Base-by-base conservation (phyloP, 805 yeast species). In the Millerago galiae region DNA sequence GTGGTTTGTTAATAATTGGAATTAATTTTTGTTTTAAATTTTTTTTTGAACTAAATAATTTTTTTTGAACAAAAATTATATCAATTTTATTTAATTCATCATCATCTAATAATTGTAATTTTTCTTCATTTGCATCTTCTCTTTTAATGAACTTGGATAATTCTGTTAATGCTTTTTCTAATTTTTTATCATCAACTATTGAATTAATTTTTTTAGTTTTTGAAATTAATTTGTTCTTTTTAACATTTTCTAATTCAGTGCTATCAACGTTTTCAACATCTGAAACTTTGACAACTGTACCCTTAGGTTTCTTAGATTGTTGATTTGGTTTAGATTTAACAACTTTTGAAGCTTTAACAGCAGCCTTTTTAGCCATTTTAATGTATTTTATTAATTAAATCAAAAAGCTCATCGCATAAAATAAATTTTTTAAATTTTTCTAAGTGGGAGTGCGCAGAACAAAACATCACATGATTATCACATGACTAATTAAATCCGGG, bases 11-110 rank as follows among this genome's bases (percentile, higher is more conserved):
- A 60, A 71, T 61, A 58, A 70, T 46, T 46, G 65, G 55, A 37
- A 68, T 55, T 30, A 67, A 50, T 38, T 54, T 54, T 42, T 57
- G 61, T 47, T 68, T 68, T 49, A 67, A 62, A 63, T 55, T 63
- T 44, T 62, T 70, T 60, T 81, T 78, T 33, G 75, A 68, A 8
- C 83, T 65, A 60, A 79, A 77, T 50, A 74, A 81, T 55, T 80
- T 77, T 55, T 80, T 81, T 54, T 82, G 74, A 27, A 81, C 77
- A 33, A 84, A 67, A 46, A 79, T 80, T 43, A 89, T 64, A 54
- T 70, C 80, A 39, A 87, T 60, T 32, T 68, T 65, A 35, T 63
- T 63, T 34, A 52, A 49, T 31, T 67, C 61, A 37, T 73, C 74
- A 35, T 74, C 80, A 35, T 79, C 87, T 48, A 81, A 80, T 48